phyloP scores from a whole-genome alignment of 768 basidiomycete genomes.

The Chlorophyllum brunneum region DNA sequence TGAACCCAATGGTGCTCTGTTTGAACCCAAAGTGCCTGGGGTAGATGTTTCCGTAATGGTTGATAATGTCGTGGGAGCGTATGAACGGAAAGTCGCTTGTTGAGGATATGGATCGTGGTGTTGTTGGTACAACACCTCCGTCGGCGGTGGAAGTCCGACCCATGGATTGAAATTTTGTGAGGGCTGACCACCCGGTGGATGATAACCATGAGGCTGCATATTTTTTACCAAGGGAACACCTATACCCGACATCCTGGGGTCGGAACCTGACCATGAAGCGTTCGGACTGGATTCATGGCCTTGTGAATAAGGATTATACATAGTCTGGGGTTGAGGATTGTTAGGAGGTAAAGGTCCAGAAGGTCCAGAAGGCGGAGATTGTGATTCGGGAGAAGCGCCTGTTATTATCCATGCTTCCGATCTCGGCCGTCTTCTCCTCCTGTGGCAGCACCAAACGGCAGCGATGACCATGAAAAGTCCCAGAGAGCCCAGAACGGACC shows the following conservation, averaged over 20 bases:
- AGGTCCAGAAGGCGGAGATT: neutral
- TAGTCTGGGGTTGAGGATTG: neutral
- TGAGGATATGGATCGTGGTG: neutral
- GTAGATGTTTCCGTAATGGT: conserved; percentile 10
- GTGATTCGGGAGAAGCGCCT: conserved; percentile 11
- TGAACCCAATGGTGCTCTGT: neutral
- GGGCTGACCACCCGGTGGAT: neutral
- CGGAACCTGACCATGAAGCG: neutral
- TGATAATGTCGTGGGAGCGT: conserved; percentile 1
- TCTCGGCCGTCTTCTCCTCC: conserved; percentile 22
- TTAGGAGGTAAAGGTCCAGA: conserved; percentile 3
- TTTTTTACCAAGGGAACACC: neutral
- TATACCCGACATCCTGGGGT: neutral
- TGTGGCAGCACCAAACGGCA: conserved; percentile 26
- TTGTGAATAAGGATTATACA: neutral
- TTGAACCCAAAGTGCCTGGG: neutral
- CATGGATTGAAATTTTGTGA: neutral
- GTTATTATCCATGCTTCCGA: conserved; percentile 34
- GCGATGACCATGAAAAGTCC: conserved; percentile 25
- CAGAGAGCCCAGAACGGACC: conserved; percentile 28
- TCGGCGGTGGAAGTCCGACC: too few species aligned
- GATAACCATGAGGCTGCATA: neutral
- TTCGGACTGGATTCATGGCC: neutral
- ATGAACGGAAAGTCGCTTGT: neutral
- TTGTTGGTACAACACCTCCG: neutral